phyloP scores from a whole-genome alignment of 2,329 filamentous ascomycete genomes.

The Beauveria australis region DNA sequence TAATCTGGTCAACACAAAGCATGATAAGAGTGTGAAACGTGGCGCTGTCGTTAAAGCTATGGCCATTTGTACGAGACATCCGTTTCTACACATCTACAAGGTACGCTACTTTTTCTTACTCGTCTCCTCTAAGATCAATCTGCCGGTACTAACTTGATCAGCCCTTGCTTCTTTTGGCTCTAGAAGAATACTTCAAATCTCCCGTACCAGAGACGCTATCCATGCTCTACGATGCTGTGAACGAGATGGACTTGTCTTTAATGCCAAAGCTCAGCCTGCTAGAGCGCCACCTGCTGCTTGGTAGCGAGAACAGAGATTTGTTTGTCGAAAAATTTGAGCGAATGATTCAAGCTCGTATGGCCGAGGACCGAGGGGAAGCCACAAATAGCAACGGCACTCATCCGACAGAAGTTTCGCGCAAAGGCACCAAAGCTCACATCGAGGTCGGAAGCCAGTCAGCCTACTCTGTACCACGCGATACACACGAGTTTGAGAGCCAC shows the following conservation, averaged over 20 bases:
- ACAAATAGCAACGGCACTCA: constrained; percentile 32
- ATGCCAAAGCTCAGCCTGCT: constrained; percentile 79
- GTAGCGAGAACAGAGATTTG: constrained; percentile 88
- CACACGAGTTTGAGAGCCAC: constrained; percentile 93
- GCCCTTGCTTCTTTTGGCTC: constrained; percentile 79
- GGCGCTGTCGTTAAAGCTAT: constrained; percentile 95
- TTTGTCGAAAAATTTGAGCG: constrained; percentile 97
- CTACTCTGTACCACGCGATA: constrained; percentile 81
- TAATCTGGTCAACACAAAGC: constrained; percentile 96
- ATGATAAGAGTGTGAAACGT: constrained; percentile 86
- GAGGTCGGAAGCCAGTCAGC: constrained; percentile 46
- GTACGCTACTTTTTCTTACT: constrained; percentile 33
- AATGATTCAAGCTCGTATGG: constrained; percentile 78
- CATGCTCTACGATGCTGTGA: constrained; percentile 84
- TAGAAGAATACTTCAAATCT: constrained; percentile 95
- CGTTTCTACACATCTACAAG: constrained; percentile 98
- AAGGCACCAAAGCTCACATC: constrained; percentile 55
- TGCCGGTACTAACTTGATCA: constrained; percentile 25
- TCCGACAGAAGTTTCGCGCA: constrained; percentile 44
- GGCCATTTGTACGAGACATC: constrained; percentile 96
- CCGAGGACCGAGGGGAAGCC: constrained; percentile 48
- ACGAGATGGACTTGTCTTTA: constrained; percentile 91
- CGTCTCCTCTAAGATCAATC: constrained; percentile 10
- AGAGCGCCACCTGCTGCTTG: constrained; percentile 78
- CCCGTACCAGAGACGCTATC: constrained; percentile 82